Conservation (phyloP, 768 basidiomycete species). For the Hydnum rufescens region DNA sequence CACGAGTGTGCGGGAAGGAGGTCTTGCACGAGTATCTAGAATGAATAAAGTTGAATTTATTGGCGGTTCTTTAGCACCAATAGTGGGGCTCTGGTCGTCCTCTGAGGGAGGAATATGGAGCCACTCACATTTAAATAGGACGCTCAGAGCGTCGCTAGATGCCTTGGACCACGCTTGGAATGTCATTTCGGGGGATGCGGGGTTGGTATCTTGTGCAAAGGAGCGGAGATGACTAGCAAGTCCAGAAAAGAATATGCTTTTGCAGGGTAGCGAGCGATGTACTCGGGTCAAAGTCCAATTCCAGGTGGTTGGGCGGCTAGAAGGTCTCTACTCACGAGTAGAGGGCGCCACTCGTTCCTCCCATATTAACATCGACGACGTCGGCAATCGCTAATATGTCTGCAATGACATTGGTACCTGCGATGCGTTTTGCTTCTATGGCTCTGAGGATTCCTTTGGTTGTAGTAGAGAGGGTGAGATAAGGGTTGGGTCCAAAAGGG, state of each 20-base stretch:
- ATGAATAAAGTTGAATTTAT: background rate
- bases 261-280: background rate
- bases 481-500: background rate
- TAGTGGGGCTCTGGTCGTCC: too few species aligned
- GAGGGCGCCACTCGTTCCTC: slow-evolving; percentile 75
- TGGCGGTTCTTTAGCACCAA: too few species aligned
- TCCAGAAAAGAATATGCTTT: slow-evolving; percentile 77
- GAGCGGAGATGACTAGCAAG: slow-evolving; percentile 51
- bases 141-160: slow-evolving; percentile 33
- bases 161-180: slow-evolving; percentile 40
- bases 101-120: background rate
- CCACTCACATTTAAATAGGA: slow-evolving; percentile 36
- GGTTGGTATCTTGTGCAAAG: slow-evolving; percentile 1
- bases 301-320: background rate
- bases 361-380: slow-evolving; percentile 70
- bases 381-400: slow-evolving; percentile 49
- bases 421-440: slow-evolving; percentile 34
- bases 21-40: slow-evolving; percentile 59
- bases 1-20: slow-evolving; percentile 80
- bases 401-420: slow-evolving; percentile 41
- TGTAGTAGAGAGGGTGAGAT: slow-evolving; percentile 6
- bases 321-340: slow-evolving; percentile 47
- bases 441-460: slow-evolving; percentile 37
- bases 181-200: slow-evolving; percentile 14
- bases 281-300: background rate